Evolutionary conservation across 805 yeast genomes (phyloP).

Genomic region (Brettanomyces sp.): DNA sequence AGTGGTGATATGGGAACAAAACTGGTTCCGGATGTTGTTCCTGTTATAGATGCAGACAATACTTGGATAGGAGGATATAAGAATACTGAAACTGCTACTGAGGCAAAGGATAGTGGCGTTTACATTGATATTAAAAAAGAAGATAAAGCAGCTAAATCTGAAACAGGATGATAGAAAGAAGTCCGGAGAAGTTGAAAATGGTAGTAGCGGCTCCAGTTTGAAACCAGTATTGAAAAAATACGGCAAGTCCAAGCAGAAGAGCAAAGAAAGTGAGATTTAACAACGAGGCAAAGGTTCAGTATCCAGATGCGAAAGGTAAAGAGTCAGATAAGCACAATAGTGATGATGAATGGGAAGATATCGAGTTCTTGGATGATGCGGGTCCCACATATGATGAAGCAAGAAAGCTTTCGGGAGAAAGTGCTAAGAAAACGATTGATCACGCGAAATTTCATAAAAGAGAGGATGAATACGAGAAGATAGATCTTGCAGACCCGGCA

Average conservation of each 20-base stretch:
- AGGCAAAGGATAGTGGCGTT: neutral
- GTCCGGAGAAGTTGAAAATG: neutral
- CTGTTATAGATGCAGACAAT: conserved; percentile 26
- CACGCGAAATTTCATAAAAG: conserved; percentile 49
- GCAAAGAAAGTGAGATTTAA: conserved; percentile 23
- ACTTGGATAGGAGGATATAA: conserved; percentile 24
- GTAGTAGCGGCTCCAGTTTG: neutral
- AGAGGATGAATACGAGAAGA: conserved; percentile 19
- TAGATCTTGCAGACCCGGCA: conserved; percentile 65
- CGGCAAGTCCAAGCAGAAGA: neutral
- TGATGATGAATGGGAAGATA: conserved; percentile 4
- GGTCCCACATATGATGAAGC: conserved; percentile 42
- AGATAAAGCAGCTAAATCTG: neutral
- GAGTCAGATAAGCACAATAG: conserved; percentile 6
- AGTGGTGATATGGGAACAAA: too few relatives aligned
- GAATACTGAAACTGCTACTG: neutral
- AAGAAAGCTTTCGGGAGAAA: conserved; percentile 23
- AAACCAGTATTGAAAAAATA: neutral
- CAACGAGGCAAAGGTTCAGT: conserved; percentile 24
- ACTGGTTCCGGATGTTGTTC: conserved; percentile 2
- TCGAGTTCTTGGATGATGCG: conserved; percentile 2
- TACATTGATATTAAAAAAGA: neutral
- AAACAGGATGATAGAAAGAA: neutral
- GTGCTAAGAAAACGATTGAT: conserved; percentile 28
- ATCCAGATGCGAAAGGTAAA: conserved; percentile 11